Conservation (phyloP, 208 protist species). For the Wallacemonas sp. region DNA sequence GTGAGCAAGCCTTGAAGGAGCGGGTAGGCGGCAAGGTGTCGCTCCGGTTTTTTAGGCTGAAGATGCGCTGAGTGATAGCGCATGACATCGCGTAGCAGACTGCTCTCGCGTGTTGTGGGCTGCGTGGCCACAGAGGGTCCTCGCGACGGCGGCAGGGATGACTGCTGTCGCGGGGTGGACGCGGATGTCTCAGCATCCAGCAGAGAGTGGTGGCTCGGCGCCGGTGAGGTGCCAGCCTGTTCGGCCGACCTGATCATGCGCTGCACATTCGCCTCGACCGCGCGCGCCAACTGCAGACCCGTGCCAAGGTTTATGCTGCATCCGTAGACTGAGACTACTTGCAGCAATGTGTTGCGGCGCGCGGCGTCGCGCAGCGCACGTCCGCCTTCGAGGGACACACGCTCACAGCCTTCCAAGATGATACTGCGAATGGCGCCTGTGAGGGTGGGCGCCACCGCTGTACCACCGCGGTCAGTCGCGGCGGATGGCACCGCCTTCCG, state of each 20-base stretch:
- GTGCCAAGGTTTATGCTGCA: constrained; percentile 43
- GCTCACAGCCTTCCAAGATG: constrained; percentile 13
- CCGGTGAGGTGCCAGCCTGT: not conserved
- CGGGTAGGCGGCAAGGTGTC: not conserved
- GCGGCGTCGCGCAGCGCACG: constrained; percentile 29
- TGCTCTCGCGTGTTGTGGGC: not conserved
- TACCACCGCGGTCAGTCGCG: too few relatives aligned
- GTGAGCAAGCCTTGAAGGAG: not conserved
- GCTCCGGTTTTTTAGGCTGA: not conserved
- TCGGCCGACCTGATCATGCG: not conserved
- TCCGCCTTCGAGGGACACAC: constrained; percentile 24
- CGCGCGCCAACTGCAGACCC: constrained; percentile 21
- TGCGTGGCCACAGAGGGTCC: not conserved
- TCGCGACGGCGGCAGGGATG: too few relatives aligned
- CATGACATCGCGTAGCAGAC: not conserved
- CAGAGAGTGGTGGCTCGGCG: too few relatives aligned
- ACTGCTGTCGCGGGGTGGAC: too few relatives aligned
- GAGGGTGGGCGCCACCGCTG: too few relatives aligned
- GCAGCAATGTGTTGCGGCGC: constrained; percentile 35
- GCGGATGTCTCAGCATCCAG: too few relatives aligned
- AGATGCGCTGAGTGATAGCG: too few relatives aligned
- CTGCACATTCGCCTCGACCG: constrained; percentile 16
- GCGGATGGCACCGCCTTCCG: not conserved
- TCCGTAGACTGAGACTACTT: constrained; percentile 27
- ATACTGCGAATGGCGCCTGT: not conserved